Percentiles rank a stretch among this genome's conserved stretches.
Evolutionary conservation across 2,329 filamentous ascomycete species (phyloP).

Genomic region (Colletotrichum horii): DNA sequence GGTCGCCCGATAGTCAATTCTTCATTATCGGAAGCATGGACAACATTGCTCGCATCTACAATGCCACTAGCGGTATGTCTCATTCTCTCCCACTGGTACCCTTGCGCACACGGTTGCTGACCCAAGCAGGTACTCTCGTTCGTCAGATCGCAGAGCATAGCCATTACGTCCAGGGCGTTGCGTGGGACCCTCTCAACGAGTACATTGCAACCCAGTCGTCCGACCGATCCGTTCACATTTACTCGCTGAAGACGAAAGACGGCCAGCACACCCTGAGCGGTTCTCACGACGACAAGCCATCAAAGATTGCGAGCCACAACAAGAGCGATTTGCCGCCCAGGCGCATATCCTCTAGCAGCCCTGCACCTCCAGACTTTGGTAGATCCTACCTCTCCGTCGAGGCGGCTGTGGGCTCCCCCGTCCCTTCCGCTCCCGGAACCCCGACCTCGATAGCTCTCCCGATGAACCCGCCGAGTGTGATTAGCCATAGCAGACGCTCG

Average conservation of each 20-base stretch:
- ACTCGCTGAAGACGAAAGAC: slow-evolving; percentile 94
- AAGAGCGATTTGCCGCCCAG: slow-evolving; percentile 92
- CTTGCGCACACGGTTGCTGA: not conserved
- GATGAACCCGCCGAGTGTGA: slow-evolving; percentile 92
- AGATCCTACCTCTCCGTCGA: slow-evolving; percentile 67
- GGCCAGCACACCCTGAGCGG: slow-evolving; percentile 82
- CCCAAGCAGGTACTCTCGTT: slow-evolving; percentile 62
- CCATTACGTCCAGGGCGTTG: slow-evolving; percentile 97
- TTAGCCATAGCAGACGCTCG: slow-evolving; percentile 68
- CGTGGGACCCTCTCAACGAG: slow-evolving; percentile 98
- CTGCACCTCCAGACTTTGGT: slow-evolving; percentile 84
- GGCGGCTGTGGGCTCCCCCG: slow-evolving; percentile 75
- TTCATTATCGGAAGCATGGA: slow-evolving; percentile 99
- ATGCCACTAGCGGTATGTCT: slow-evolving; percentile 79
- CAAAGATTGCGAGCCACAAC: slow-evolving; percentile 78
- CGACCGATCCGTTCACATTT: slow-evolving; percentile 96
- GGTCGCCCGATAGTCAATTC: slow-evolving; percentile 95
- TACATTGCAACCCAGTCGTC: slow-evolving; percentile 98
- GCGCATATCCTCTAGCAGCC: slow-evolving; percentile 89
- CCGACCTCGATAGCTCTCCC: slow-evolving; percentile 88
- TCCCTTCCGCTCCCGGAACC: slow-evolving; percentile 89
- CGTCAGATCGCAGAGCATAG: slow-evolving; percentile 97
- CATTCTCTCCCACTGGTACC: not conserved
- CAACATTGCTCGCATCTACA: slow-evolving; percentile 97
- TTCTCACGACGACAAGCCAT: slow-evolving; percentile 67